These are phyloP conservation scores for Zygnema circumcarinatum DNA, from an alignment of 139 green algal species.

Conservation along the genomic window DNA sequence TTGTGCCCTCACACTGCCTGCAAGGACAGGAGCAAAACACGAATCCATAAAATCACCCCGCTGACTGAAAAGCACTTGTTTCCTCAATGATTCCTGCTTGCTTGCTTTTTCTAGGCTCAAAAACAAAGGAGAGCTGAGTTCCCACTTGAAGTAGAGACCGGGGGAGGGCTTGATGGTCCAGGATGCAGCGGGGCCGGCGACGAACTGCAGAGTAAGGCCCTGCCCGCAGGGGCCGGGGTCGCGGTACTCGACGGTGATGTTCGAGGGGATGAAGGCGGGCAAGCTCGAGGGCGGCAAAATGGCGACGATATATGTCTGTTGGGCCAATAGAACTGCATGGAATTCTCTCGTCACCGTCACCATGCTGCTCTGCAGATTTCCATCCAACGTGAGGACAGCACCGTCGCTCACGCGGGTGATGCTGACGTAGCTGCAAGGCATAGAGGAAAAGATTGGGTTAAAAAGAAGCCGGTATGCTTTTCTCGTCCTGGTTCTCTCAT, in stretches of 20 bases:
- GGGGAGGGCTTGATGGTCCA: no score
- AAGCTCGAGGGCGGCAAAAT: not conserved
- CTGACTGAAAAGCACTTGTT: no score
- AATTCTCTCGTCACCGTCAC: not conserved
- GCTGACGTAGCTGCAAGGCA: conserved; percentile 1
- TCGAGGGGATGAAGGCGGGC: not conserved
- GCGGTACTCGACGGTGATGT: not conserved
- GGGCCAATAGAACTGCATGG: not conserved
- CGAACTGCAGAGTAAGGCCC: not conserved
- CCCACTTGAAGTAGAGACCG: no score
- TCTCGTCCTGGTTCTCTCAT: not conserved
- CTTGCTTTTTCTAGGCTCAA: no score
- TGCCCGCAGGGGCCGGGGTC: conserved; percentile 13
- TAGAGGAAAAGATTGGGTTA: not conserved
- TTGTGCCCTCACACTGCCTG: no score
- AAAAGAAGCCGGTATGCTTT: not conserved
- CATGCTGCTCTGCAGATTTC: not conserved
- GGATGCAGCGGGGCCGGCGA: no score
- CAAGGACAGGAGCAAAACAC: no score
- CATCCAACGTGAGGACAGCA: not conserved
- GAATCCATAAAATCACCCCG: no score
- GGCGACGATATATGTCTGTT: conserved; percentile 20
- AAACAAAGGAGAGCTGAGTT: no score
- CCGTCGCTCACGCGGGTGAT: conserved; percentile 1
- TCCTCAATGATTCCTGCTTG: no score